These are phyloP conservation scores for Rutidosis leptorrhynchoides DNA, from an alignment of 129 eudicot genomes.

Conservation along the genomic window DNA sequence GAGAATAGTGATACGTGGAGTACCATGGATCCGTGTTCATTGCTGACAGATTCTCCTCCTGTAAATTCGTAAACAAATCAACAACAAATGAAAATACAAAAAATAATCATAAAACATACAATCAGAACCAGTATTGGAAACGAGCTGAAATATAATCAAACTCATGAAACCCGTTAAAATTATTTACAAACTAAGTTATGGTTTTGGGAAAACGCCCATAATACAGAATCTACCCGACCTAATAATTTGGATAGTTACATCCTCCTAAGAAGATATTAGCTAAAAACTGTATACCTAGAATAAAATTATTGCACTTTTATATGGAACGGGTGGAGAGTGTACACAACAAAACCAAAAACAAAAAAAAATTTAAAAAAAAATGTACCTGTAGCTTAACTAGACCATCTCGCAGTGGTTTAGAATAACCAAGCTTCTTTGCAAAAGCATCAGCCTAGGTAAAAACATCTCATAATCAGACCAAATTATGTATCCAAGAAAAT, in stretches of 20 bases:
- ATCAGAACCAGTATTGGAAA: not conserved
- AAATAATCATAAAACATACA: not conserved
- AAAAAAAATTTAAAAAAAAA: constrained; percentile 7
- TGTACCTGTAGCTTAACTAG: constrained; percentile 89
- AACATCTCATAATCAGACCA: constrained; percentile 18
- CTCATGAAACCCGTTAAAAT: not conserved
- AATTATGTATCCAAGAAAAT: not conserved
- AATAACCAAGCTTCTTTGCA: constrained; percentile 94
- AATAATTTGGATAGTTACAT: not conserved
- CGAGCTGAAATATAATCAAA: not conserved
- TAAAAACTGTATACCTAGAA: constrained; percentile 10
- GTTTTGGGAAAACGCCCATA: not conserved
- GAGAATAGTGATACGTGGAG: constrained; percentile 93
- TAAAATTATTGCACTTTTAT: not conserved
- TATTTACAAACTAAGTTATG: not conserved
- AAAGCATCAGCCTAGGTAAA: constrained; percentile 86
- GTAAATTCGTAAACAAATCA: not conserved
- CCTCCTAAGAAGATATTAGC: not conserved
- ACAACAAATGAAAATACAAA: not conserved
- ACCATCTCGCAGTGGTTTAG: constrained; percentile 79
- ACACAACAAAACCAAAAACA: not conserved
- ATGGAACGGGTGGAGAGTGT: not conserved
- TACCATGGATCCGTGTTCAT: constrained; percentile 99
- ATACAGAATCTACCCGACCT: not conserved
- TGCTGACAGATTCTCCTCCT: constrained; percentile 94